Percentiles rank a stretch among this genome's conserved stretches.
Conservation (phyloP, 139 green algal genomes). For the Picochlorum sp. region DNA sequence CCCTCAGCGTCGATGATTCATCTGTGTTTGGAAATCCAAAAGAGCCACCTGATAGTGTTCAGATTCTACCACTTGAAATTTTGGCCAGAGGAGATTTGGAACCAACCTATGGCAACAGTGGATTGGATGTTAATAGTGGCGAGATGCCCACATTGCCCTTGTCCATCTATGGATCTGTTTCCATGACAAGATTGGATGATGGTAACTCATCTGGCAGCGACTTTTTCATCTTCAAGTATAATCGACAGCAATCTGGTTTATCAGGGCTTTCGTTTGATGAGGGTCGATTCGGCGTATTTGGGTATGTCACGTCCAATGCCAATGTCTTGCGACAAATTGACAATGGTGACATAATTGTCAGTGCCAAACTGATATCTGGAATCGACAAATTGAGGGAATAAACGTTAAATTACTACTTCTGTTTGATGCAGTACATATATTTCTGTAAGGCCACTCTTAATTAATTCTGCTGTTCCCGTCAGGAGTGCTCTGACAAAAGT, state of each 20-base stretch:
- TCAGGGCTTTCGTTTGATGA: conserved; percentile 83
- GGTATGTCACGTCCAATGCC: conserved; percentile 62
- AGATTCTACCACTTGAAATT: conserved; percentile 68
- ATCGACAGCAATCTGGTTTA: conserved; percentile 49
- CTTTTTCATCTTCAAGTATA: conserved; percentile 79
- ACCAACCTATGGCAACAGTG: conserved; percentile 55
- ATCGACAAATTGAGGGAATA: conserved; percentile 45
- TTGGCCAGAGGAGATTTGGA: conserved; percentile 69
- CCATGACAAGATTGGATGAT: conserved; percentile 44
- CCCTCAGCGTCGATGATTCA: conserved; percentile 19
- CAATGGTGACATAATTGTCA: conserved; percentile 50
- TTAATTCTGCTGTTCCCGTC: too few species aligned
- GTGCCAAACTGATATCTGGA: conserved; percentile 39
- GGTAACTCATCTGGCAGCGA: conserved; percentile 36
- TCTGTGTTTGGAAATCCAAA: conserved; percentile 17
- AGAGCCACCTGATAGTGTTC: neutral
- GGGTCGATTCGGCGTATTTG: conserved; percentile 73
- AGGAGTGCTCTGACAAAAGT: too few species aligned
- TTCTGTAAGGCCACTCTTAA: too few species aligned
- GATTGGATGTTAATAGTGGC: conserved; percentile 64
- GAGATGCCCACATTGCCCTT: conserved; percentile 76
- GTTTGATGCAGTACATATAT: too few species aligned
- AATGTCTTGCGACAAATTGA: conserved; percentile 40
- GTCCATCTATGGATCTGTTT: conserved; percentile 55
- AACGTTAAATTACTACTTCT: neutral